A percentile compares a stretch with the other conserved stretches of the same genome.
Conservation (phyloP, 192 early-diverging fungal genomes). For the Backusella morwellensis region DNA sequence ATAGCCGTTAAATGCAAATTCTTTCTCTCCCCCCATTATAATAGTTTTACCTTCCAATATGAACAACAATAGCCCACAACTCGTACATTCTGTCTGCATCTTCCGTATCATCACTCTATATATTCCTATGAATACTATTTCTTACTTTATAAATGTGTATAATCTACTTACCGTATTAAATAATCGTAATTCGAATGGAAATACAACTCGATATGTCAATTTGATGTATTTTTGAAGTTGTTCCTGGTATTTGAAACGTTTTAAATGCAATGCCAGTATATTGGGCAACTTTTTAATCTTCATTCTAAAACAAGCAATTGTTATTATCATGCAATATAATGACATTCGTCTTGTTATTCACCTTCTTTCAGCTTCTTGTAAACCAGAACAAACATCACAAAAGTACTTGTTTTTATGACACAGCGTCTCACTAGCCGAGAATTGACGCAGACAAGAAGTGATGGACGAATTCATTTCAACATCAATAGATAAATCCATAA, state of each 20-base stretch:
- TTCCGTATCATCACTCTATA: constrained; percentile 75
- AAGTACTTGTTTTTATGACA: constrained; percentile 98
- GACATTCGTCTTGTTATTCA: constrained; percentile 11
- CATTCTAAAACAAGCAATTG: constrained; percentile 60
- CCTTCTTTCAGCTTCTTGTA: constrained; percentile 97
- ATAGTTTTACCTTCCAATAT: constrained; percentile 75
- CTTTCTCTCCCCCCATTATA: not conserved
- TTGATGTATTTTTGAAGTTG: constrained; percentile 89
- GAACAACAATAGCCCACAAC: constrained; percentile 88
- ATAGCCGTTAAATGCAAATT: not conserved
- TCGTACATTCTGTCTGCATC: constrained; percentile 86
- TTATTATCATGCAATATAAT: not conserved
- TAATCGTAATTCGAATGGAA: constrained; percentile 89
- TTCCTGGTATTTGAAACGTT: constrained; percentile 98
- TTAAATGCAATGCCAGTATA: constrained; percentile 92
- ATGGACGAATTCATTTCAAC: constrained; percentile 95
- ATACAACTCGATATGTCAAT: constrained; percentile 91
- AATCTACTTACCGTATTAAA: constrained; percentile 78
- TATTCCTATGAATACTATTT: not conserved
- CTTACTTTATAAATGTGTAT: not conserved
- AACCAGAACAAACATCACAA: constrained; percentile 90
- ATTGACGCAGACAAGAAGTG: constrained; percentile 92
- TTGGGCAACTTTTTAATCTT: constrained; percentile 93
- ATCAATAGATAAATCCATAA: constrained; percentile 95
- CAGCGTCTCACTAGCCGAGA: constrained; percentile 93